Base-by-base conservation (phyloP, 305 asterid genomes). In the Ilex paraguariensis region DNA sequence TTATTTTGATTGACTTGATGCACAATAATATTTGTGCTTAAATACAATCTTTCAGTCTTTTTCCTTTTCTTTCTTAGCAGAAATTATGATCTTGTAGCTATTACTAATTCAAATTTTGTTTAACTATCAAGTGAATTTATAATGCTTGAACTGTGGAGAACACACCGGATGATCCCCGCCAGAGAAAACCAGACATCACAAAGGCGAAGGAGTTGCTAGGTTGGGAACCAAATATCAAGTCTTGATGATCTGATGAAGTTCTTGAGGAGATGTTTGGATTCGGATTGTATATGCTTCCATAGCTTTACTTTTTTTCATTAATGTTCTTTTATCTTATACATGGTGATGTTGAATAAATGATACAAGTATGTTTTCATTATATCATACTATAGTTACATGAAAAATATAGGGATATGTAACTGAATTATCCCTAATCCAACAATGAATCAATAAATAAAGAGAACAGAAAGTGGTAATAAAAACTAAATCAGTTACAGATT, bases 111-210 rank as follows among this genome's bases (percentile, higher is more conserved):
- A 3, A 16, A 14, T 49, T 54, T 50, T 36, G n/a, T 52, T 21
- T 21, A 21, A 7, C 66, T 61, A 12, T 67, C 82, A 91, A 97
- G 98, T 74, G 99, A 94, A 84, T 94, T 88, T 71, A 94, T 96
- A 31, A 94, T 94, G 98, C 79, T 82, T 56, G 99, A 94, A 79
- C 98, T 0, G 96, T 90, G 71, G 99, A 93, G 77, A 93, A 93
- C 73, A 93, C 99, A 16, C 99, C 99, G 2, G 99, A 90, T 58
- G 97, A 93, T 73, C 99, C 99, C 32, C 96, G 99, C 44, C 99
- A 93, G 76, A 79, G 98, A 63, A 93, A 93, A 64, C 98, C 98
- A 0, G 90, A 81, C 77, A 93, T 93, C 54, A 84, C 89, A 14
- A 87, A 86, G 77, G 96, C 99, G 8, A 87, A 79, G 61, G 87